These are phyloP conservation scores for Davidsoniella australis DNA, from an alignment of 2,329 filamentous ascomycete species.

Conservation along the genomic window DNA sequence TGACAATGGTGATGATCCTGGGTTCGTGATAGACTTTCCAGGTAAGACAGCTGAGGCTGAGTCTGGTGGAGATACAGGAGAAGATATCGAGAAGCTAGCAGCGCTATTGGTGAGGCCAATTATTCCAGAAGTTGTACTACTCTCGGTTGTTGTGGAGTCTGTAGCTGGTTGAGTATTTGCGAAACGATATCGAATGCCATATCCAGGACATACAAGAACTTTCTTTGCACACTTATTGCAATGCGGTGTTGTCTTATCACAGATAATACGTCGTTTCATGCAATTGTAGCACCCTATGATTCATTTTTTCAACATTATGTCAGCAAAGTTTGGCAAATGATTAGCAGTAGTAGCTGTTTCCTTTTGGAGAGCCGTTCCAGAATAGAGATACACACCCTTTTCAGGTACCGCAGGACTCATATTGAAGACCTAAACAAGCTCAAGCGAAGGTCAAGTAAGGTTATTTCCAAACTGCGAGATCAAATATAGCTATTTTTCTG, in stretches of 20 bases:
- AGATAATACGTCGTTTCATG: slow-evolving; percentile 6
- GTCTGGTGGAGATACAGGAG: neutral
- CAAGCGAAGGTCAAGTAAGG: too few species aligned
- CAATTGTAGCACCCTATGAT: slow-evolving; percentile 5
- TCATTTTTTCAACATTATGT: neutral
- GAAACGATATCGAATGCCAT: slow-evolving; percentile 7
- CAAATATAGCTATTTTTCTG: too few species aligned
- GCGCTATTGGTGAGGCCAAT: too few species aligned
- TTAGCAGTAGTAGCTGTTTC: neutral
- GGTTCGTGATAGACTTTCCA: neutral
- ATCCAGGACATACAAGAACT: slow-evolving; percentile 4
- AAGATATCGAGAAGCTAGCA: neutral
- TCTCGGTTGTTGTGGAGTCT: neutral
- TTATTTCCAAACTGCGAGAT: too few species aligned
- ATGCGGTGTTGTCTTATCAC: slow-evolving; percentile 1
- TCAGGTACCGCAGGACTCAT: slow-evolving; percentile 12
- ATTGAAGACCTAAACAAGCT: too few species aligned
- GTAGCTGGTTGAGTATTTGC: neutral
- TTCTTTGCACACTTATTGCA: slow-evolving; percentile 7
- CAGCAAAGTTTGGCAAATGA: neutral
- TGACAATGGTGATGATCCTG: neutral
- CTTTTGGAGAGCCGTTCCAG: neutral
- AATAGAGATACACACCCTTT: neutral
- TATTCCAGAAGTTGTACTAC: neutral
- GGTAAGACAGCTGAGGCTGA: neutral